phyloP scores from a whole-genome alignment of 1,284 basidiomycete genomes.

The Cryptococcus amylolentus region DNA sequence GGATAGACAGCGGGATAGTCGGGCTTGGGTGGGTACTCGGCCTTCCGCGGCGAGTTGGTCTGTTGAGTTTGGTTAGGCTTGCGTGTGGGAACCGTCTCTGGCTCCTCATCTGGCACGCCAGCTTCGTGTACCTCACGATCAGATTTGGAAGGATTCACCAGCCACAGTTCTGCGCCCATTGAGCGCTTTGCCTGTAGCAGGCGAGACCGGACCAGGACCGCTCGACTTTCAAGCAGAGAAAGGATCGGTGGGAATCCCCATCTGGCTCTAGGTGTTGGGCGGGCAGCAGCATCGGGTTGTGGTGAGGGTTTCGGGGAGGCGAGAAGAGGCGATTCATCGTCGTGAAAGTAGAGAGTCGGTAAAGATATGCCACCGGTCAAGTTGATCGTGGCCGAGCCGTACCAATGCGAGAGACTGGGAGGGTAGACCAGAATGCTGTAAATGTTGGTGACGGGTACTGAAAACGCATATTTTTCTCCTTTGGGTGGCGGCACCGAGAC shows the following conservation, averaged over 20 bases:
- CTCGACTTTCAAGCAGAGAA: slow-evolving; percentile 65
- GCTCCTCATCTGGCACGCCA: slow-evolving; percentile 27
- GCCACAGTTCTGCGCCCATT: slow-evolving; percentile 62
- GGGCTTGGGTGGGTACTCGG: slow-evolving; percentile 53
- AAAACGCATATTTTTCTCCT: slow-evolving; percentile 85
- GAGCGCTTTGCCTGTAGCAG: slow-evolving; percentile 33
- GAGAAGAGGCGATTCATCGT: slow-evolving; percentile 71
- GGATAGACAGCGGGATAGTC: slow-evolving; percentile 48
- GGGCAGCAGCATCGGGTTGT: background rate
- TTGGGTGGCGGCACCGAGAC: slow-evolving; percentile 49
- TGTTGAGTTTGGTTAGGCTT: slow-evolving; percentile 3
- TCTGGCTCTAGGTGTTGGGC: slow-evolving; percentile 41
- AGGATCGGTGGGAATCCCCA: slow-evolving; percentile 65
- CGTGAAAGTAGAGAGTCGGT: slow-evolving; percentile 90
- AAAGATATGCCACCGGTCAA: slow-evolving; percentile 83
- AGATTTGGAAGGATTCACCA: slow-evolving; percentile 83
- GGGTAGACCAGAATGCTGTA: slow-evolving; percentile 86
- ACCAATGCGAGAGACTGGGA: slow-evolving; percentile 48
- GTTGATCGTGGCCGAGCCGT: slow-evolving; percentile 49
- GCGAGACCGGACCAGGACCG: slow-evolving; percentile 70
- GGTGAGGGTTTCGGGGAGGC: slow-evolving; percentile 14
- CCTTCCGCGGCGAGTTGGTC: slow-evolving; percentile 23
- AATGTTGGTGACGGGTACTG: slow-evolving; percentile 79
- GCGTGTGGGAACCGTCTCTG: slow-evolving; percentile 10
- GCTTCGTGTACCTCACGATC: slow-evolving; percentile 79